Conservation (phyloP, 2,329 filamentous ascomycete genomes). For the Onygena corvina region DNA sequence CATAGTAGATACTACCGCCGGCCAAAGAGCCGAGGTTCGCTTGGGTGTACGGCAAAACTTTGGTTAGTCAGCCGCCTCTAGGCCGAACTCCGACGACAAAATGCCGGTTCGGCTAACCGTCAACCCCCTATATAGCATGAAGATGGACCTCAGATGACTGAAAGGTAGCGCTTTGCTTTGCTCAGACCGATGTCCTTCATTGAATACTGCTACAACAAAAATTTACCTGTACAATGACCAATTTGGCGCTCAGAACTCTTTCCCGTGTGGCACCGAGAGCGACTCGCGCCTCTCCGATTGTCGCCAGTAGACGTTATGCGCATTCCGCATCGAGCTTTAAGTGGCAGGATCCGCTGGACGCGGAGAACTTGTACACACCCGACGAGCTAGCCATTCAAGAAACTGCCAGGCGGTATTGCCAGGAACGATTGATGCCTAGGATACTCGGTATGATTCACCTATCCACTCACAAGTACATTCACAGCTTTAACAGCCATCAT, state of each 20-base stretch:
- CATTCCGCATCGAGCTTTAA: constrained; percentile 47
- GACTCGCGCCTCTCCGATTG: constrained; percentile 3
- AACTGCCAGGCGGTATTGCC: constrained; percentile 85
- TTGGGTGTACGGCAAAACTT: no score
- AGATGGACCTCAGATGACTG: no score
- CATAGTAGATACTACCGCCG: no score
- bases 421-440: constrained; percentile 73
- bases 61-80: no score
- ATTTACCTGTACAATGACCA: constrained; percentile 15
- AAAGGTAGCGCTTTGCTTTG: no score
- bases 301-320: constrained; percentile 8
- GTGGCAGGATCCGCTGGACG: constrained; percentile 79
- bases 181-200: no score
- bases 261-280: constrained; percentile 7
- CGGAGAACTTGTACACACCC: constrained; percentile 66
- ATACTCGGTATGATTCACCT: constrained; percentile 56
- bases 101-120: no score
- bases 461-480: background rate
- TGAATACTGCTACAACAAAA: no score
- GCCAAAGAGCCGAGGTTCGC: no score
- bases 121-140: no score
- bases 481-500: background rate
- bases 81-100: no score
- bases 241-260: constrained; percentile 8
- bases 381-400: constrained; percentile 85